Base-by-base conservation (phyloP, 495 filamentous ascomycete species). In the Astrothelium subdiscretum region DNA sequence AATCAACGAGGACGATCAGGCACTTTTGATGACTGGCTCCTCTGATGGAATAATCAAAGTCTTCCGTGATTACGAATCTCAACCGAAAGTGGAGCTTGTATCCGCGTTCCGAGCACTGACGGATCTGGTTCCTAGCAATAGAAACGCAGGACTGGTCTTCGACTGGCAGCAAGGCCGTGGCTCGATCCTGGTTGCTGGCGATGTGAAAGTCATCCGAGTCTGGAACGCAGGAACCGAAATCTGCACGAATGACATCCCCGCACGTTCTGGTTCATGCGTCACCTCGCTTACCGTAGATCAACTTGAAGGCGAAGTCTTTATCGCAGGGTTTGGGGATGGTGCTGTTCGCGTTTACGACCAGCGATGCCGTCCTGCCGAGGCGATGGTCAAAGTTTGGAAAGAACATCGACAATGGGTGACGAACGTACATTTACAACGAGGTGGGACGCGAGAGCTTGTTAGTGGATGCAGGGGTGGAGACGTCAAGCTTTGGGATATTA, bases 141-240 rank as follows among this genome's bases (percentile, higher is more conserved):
- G 90, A 62, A 96, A 96, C 69, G 95, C 94, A 0, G 92, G 92
- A 1, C 84, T 97, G 71, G 91, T 97, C 22, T 92, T 97, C 66
- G 91, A 97, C 66, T 99, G 94, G 94, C 92, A 96, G 69, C 94
- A 99, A 73, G 91, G 92, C n/a, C 88, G 91, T 65, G 94, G 94
- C 24, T 90, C 88, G 62, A 85, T 95, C 31, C 80, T 99, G 31
- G 95, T 97, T 43, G 95, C 94, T 6, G 94, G 94, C 44, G 94
- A 99, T 71, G 91, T 96, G 44, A 90, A 92, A 63, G 90, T 97
- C 40, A 96, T 99, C 67, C 79, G 91, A 32, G 87, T 97, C 18
- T 99, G 94, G 94, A 91, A 91, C 72, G 95, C 94, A 32, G 89
- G 88, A 32, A 85, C 89, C 10, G 94, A 99, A 78, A 85, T 92